Evolutionary conservation across 2,329 filamentous ascomycete genomes (phyloP), one percentile per base, ranked within the genome.

Genomic region (Cephalotrichum gorgonifer): DNA sequence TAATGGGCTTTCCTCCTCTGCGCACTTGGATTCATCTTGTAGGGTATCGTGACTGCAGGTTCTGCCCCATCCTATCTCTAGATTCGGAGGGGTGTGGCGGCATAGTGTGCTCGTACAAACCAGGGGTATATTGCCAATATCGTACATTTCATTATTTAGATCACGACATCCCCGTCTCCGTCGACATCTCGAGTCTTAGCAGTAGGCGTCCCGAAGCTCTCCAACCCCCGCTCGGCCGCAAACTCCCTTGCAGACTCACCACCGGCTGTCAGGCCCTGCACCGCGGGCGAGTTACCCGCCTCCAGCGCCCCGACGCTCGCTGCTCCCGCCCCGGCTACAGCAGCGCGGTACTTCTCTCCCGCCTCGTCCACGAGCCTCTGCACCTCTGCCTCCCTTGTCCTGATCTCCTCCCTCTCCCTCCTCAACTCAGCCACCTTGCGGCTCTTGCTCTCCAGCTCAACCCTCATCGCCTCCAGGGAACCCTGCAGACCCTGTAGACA

Each of bases 281-380:
- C 44, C 4, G 49, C 54, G 7, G 55, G 54, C 15, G 55, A 56
- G 30, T 54, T 48, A 15, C 49, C 31, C 28, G 44, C 50, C 15
- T 50, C 50, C 6, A 51, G 33, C 12, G 31, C 47, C 6, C 22
- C 22, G 12, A 26, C 47, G 9, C 48, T 39, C 30, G 50, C 41
- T 17, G 43, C 48, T 23, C 58, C 54, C 6, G 57, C 57, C 0
- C 64, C 49, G 12, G 44, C 67, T 57, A 75, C 64, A 0, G 64
- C 67, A 15, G 71, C 64, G 51, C 74, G 69, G 44, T 77, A 76
- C 53, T 74, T 75, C 52, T 86, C 81, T 0, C 87, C 89, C 0
- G 88, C 87, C 62, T 93, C 84, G 60, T 88, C 84, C 47, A 97
- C 69, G 49, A 94, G 68, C 20, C 76, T 74, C 64, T 96, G 90